These are phyloP conservation scores for Mycena galopus DNA, from an alignment of 768 basidiomycete species.

Conservation along the genomic window DNA sequence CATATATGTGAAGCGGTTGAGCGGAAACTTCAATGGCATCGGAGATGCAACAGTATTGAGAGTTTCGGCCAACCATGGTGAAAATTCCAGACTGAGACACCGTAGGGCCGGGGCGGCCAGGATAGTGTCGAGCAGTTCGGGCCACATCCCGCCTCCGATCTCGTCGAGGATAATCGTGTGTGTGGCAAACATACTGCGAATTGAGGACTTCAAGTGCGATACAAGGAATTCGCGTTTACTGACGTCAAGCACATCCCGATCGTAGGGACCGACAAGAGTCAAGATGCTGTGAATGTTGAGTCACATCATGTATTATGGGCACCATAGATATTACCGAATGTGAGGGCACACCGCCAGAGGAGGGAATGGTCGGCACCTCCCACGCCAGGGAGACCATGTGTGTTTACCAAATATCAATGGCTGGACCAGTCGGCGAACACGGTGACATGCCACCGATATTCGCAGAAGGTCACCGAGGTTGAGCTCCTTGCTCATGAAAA, in stretches of 20 bases:
- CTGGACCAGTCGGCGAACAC: background rate
- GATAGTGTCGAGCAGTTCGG: background rate
- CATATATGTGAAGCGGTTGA: background rate
- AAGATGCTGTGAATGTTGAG: background rate
- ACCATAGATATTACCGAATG: background rate
- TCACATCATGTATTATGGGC: background rate
- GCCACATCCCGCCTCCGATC: background rate
- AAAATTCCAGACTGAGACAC: background rate
- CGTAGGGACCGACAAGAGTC: background rate
- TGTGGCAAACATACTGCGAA: background rate
- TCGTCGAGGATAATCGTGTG: background rate
- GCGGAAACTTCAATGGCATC: background rate
- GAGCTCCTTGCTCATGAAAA: background rate
- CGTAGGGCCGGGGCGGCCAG: background rate
- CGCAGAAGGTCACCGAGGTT: background rate
- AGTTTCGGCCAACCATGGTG: background rate
- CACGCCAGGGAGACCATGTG: conserved; percentile 1
- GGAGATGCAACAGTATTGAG: background rate
- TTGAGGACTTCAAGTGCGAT: background rate
- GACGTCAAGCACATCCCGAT: background rate
- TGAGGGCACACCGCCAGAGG: background rate
- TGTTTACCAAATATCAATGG: background rate
- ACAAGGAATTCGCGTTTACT: background rate
- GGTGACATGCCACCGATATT: background rate
- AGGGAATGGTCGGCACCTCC: background rate